Conservation (phyloP, 2,329 filamentous ascomycete genomes). For the Nannizziopsis barbatae region DNA sequence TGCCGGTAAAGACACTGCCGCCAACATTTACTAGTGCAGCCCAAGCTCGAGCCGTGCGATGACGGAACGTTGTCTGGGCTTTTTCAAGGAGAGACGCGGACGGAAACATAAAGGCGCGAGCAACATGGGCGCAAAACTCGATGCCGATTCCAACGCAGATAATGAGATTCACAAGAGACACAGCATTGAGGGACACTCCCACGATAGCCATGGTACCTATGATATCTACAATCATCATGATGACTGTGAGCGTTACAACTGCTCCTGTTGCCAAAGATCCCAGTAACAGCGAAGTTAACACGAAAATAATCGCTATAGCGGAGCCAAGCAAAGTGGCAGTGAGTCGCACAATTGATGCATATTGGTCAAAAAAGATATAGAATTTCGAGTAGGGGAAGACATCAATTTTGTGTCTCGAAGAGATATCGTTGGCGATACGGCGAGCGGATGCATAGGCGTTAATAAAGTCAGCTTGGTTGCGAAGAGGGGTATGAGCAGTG, state of each 20-base stretch:
- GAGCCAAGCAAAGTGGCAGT: constrained; percentile 70
- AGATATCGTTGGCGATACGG: constrained; percentile 71
- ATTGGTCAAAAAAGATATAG: constrained; percentile 99
- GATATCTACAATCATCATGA: constrained; percentile 90
- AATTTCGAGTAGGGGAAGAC: constrained; percentile 96
- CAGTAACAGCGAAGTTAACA: constrained; percentile 66
- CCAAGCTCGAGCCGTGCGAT: constrained; percentile 78
- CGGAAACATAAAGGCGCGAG: constrained; percentile 90
- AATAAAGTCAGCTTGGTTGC: constrained; percentile 87
- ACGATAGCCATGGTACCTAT: constrained; percentile 89
- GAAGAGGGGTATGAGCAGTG: constrained; percentile 74
- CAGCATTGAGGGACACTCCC: constrained; percentile 82
- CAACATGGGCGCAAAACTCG: constrained; percentile 95
- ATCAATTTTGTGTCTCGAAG: constrained; percentile 57
- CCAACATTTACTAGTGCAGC: constrained; percentile 90
- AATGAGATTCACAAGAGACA: constrained; percentile 88
- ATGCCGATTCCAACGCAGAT: constrained; percentile 95
- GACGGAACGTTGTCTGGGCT: constrained; percentile 65
- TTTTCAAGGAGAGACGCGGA: constrained; percentile 69
- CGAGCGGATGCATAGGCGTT: constrained; percentile 77
- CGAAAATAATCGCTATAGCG: constrained; percentile 73
- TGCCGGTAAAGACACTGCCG: constrained; percentile 86
- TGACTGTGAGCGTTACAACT: constrained; percentile 73
- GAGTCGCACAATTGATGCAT: constrained; percentile 69
- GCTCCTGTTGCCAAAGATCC: constrained; percentile 72